Evolutionary conservation across 305 asterid genomes (phyloP), one percentile per base, ranked within the genome.

Genomic region (Striga hermonthica): DNA sequence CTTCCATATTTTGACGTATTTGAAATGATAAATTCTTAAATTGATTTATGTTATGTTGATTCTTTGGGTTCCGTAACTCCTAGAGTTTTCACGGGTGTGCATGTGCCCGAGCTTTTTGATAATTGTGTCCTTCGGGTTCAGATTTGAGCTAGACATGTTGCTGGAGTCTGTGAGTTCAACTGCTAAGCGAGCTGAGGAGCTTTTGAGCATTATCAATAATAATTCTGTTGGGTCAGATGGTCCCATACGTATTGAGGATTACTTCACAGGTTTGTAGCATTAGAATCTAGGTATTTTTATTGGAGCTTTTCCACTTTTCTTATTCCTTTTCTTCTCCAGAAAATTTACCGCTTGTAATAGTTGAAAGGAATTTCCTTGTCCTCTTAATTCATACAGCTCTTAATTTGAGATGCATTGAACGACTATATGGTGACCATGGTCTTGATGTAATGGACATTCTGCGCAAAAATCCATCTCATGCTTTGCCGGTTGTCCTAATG

Each of bases 401-500:
- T 71, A 85, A 84, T 81, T 62, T 89, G 71, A 91, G 98, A 81
- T 91, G 96, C 90, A 91, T 89, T 70, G 99, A 91, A 79, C 96
- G 99, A 15, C 81, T 95, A 15, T 95, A 95, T 82, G 99, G 99
- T 48, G 99, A 95, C 76, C 99, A 95, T 84, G 99, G 99, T 69
- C 91, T 95, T 69, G 99, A 95, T 68, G 95, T 87, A 81, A 72
- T 85, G 84, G 99, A 95, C 64, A 84, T 95, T 64, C 81, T 95
- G 81, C 96, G 92, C 37, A 95, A 85, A 84, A 95, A 80, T 57
- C 86, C 96, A 60, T 81, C 97, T 31, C 76, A 76, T 75, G 81
- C 94, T 62, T 80, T 95, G 81, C 92, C 95, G 62, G 95, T 95
- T 45, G 76, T 91, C 80, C 80, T 95, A 66, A 89, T 88, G 60